Percentiles rank a stretch among this genome's conserved stretches.
phyloP scores from a whole-genome alignment of 768 basidiomycete genomes.

The Postia placenta region DNA sequence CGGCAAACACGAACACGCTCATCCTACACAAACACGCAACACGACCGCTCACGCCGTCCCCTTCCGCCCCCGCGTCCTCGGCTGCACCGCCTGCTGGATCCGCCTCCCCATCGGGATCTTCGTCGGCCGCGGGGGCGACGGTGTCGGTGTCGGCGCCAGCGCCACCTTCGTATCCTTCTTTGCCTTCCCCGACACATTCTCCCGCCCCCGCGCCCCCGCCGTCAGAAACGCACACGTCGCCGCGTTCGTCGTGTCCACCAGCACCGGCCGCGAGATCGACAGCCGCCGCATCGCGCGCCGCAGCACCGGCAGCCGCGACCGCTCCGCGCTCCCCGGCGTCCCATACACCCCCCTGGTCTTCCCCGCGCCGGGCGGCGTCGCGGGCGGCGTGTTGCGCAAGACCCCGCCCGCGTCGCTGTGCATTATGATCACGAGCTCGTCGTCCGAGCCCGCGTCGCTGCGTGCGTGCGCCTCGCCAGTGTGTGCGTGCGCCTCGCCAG shows the following conservation, averaged over 20 bases:
- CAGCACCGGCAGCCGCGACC: constrained; percentile 20
- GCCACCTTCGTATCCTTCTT: neutral
- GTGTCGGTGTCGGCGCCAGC: neutral
- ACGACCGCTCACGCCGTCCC: neutral
- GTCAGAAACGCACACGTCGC: constrained; percentile 4
- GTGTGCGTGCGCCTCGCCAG: neutral
- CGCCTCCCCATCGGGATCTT: constrained; percentile 13
- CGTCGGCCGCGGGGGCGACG: constrained; percentile 6
- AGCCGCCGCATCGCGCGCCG: constrained; percentile 14
- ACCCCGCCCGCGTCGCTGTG: constrained; percentile 10
- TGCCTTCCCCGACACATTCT: neutral
- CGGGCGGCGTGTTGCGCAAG: constrained; percentile 5
- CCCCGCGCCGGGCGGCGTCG: too few species aligned
- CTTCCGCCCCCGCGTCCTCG: neutral
- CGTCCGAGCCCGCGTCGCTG: constrained; percentile 11
- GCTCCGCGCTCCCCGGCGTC: constrained; percentile 12
- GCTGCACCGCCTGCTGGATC: constrained; percentile 2
- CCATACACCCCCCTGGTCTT: neutral
- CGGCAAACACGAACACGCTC: neutral
- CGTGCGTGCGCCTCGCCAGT: neutral
- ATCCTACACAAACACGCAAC: neutral
- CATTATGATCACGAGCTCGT: constrained; percentile 14
- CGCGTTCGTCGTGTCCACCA: constrained; percentile 19
- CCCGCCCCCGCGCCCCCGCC: neutral
- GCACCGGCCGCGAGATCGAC: constrained; percentile 19